Conservation (phyloP, 2,329 filamentous ascomycete genomes). For the Aspergillus sp. region DNA sequence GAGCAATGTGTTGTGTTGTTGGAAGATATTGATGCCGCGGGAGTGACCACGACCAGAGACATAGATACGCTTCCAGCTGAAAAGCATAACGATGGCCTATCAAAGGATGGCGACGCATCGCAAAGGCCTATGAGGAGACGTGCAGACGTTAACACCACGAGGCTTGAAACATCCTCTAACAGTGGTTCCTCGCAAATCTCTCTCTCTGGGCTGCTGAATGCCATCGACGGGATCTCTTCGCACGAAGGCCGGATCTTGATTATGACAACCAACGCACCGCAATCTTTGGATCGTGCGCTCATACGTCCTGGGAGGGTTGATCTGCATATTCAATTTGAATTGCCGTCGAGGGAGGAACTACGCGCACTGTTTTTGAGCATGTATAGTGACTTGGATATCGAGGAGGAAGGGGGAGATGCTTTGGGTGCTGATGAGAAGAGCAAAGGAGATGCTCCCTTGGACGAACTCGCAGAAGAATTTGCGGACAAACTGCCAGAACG, state of each 20-base stretch:
- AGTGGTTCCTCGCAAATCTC: constrained; percentile 51
- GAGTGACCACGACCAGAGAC: constrained; percentile 39
- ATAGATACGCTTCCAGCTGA: too few species aligned
- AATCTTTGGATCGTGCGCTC: constrained; percentile 69
- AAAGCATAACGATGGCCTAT: too few species aligned
- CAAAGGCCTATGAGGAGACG: too few species aligned
- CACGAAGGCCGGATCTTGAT: constrained; percentile 78
- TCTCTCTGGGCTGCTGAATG: constrained; percentile 74
- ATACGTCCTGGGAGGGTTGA: constrained; percentile 73
- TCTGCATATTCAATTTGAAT: constrained; percentile 61
- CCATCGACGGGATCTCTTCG: constrained; percentile 76
- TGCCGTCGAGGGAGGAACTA: constrained; percentile 26
- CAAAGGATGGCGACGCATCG: too few species aligned
- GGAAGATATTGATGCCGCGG: constrained; percentile 69
- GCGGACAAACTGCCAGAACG: constrained; percentile 54
- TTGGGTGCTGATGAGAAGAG: too few species aligned
- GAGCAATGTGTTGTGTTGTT: constrained; percentile 65
- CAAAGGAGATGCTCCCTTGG: constrained; percentile 25
- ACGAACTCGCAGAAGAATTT: constrained; percentile 42
- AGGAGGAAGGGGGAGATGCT: constrained; percentile 28
- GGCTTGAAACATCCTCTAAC: background rate
- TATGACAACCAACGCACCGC: constrained; percentile 77
- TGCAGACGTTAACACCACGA: background rate
- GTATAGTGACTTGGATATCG: constrained; percentile 36
- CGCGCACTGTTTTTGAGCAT: constrained; percentile 31